phyloP scores from a whole-genome alignment of 31 red algal species.

The Pterothamnion heteromorphum region DNA sequence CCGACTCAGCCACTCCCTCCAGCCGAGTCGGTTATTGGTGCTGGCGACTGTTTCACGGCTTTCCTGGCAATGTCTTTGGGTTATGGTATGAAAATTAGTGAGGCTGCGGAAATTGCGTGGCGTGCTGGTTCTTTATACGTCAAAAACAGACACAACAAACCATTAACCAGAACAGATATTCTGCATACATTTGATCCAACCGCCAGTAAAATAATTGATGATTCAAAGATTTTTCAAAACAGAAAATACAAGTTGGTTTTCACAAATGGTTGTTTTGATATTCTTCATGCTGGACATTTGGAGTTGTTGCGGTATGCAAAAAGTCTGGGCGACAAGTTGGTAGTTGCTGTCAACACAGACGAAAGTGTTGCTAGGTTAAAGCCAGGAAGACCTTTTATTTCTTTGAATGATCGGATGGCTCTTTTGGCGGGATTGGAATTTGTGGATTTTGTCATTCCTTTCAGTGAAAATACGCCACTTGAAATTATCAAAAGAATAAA shows the following conservation, averaged over 20 bases:
- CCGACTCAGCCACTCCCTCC: too few relatives aligned
- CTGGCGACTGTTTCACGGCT: too few relatives aligned
- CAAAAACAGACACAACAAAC: too few relatives aligned
- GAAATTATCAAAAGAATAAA: not conserved
- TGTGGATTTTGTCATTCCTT: not conserved
- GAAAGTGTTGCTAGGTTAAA: not conserved
- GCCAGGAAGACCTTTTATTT: not conserved
- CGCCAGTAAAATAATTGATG: too few relatives aligned
- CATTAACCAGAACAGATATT: too few relatives aligned
- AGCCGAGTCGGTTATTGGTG: too few relatives aligned
- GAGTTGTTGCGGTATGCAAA: not conserved
- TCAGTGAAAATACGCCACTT: not conserved
- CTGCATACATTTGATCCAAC: too few relatives aligned
- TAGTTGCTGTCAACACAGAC: not conserved
- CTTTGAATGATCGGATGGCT: not conserved
- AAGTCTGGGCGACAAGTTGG: not conserved
- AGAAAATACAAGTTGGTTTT: slow-evolving; percentile 10
- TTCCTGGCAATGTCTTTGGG: too few relatives aligned
- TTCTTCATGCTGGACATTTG: not conserved
- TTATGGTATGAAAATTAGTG: too few relatives aligned
- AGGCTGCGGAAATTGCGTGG: too few relatives aligned
- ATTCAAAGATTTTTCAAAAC: too few relatives aligned
- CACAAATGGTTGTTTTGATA: not conserved
- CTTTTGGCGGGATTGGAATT: not conserved
- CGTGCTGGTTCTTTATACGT: too few relatives aligned